Conservation (phyloP, 139 green algal genomes). For the Mesostigma viride region DNA sequence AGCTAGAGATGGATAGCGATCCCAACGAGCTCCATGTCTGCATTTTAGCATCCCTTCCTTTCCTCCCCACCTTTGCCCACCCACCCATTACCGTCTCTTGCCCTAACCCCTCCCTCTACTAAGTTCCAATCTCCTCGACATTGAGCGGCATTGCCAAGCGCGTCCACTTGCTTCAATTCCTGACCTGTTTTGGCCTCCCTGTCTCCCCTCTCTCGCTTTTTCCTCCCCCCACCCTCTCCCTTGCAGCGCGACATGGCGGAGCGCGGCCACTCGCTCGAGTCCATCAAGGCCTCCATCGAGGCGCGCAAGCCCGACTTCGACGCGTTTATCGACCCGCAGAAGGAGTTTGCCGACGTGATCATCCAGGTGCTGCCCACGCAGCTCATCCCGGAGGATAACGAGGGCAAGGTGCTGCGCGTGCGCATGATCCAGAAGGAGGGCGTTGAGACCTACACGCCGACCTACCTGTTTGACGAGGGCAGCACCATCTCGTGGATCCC, state of each 20-base stretch:
- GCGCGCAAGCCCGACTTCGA: slow-evolving; percentile 98
- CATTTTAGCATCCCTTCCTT: too few species aligned
- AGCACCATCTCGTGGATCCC: slow-evolving; percentile 98
- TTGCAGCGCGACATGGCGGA: slow-evolving; percentile 97
- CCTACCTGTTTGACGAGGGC: slow-evolving; percentile 97
- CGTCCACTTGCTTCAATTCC: too few species aligned
- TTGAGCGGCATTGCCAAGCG: too few species aligned
- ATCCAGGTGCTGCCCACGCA: slow-evolving; percentile 98
- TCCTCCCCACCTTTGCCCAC: too few species aligned
- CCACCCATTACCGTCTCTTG: too few species aligned
- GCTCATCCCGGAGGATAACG: slow-evolving; percentile 94
- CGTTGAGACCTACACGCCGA: slow-evolving; percentile 69
- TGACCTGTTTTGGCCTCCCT: too few species aligned
- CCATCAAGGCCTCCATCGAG: slow-evolving; percentile 96
- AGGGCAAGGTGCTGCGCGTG: slow-evolving; percentile 97
- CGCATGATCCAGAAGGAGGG: slow-evolving; percentile 99
- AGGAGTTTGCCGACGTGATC: slow-evolving; percentile 93
- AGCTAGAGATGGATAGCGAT: too few species aligned
- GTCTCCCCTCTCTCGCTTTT: too few species aligned
- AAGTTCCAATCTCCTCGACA: too few species aligned
- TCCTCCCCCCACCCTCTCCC: too few species aligned
- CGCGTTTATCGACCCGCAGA: slow-evolving; percentile 86
- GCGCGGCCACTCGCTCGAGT: slow-evolving; percentile 92
- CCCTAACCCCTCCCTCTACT: too few species aligned
- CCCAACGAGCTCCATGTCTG: too few species aligned